A percentile compares a stretch with the other conserved stretches of the same genome.
Evolutionary conservation across 164 flowering plant genomes (phyloP).

Genomic region (Brasenia schreberi): DNA sequence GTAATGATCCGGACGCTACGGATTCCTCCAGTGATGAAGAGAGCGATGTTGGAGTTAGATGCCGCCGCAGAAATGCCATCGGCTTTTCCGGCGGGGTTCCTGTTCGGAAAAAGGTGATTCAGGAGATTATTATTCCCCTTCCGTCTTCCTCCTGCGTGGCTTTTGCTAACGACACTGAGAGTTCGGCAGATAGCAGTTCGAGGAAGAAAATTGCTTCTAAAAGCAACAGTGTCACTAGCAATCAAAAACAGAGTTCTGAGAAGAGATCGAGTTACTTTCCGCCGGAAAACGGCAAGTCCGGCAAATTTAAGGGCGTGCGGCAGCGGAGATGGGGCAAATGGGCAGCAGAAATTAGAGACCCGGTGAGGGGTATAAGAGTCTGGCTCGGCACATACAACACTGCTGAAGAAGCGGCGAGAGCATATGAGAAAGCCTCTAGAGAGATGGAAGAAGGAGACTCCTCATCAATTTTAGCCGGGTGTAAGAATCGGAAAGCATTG

Average conservation of each 20-base stretch:
- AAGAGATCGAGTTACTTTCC: not conserved
- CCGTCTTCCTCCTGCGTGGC: not conserved
- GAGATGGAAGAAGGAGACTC: not conserved
- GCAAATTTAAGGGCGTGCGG: not conserved
- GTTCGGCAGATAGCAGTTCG: not conserved
- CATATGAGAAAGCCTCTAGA: not conserved
- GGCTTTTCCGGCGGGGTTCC: not conserved
- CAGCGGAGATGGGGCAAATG: slow-evolving; percentile 3
- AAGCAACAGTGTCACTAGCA: not conserved
- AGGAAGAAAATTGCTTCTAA: not conserved
- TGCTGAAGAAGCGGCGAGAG: slow-evolving; percentile 2
- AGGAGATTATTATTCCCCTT: not conserved
- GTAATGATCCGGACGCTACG: slow-evolving; percentile 1
- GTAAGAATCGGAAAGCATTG: not conserved
- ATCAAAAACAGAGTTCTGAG: not conserved
- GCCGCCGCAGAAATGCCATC: not conserved
- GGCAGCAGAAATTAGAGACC: slow-evolving; percentile 4
- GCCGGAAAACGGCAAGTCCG: not conserved
- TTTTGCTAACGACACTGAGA: not conserved
- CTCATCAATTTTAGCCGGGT: not conserved
- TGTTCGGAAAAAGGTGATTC: not conserved
- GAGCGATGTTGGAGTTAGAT: not conserved
- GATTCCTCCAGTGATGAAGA: slow-evolving; percentile 4
- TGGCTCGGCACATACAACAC: slow-evolving; percentile 2
- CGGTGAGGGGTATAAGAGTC: not conserved